Conservation (phyloP, 352 stramenopile species). For the Peronospora belbahrii region DNA sequence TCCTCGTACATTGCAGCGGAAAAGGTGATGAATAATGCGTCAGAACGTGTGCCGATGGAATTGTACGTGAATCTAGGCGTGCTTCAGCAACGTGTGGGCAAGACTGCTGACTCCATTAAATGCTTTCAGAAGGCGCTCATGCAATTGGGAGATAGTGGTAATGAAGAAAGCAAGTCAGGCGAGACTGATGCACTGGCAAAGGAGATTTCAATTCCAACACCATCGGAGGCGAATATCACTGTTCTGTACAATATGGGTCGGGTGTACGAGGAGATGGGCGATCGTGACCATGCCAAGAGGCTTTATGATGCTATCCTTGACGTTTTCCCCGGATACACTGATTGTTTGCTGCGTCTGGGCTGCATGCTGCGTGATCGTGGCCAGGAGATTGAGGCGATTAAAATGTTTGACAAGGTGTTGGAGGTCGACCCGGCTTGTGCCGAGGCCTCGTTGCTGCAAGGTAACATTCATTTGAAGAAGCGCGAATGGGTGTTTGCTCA, state of each 20-base stretch:
- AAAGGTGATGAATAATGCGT: slow-evolving; percentile 82
- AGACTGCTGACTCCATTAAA: slow-evolving; percentile 85
- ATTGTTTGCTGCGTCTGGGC: slow-evolving; percentile 90
- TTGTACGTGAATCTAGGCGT: slow-evolving; percentile 80
- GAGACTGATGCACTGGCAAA: slow-evolving; percentile 34
- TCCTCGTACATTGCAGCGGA: slow-evolving; percentile 86
- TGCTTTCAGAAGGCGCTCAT: slow-evolving; percentile 85
- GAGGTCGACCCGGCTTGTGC: slow-evolving; percentile 86
- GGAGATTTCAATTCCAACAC: slow-evolving; percentile 33
- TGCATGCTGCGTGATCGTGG: slow-evolving; percentile 92
- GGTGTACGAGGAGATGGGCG: slow-evolving; percentile 89
- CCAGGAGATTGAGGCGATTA: slow-evolving; percentile 80
- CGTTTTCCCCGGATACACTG: slow-evolving; percentile 91
- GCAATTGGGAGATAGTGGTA: slow-evolving; percentile 36
- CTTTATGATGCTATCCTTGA: slow-evolving; percentile 92
- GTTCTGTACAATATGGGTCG: slow-evolving; percentile 95
- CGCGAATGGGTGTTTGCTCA: slow-evolving; percentile 92
- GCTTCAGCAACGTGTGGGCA: slow-evolving; percentile 77
- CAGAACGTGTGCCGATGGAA: slow-evolving; percentile 73
- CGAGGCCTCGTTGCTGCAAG: slow-evolving; percentile 91
- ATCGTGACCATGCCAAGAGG: slow-evolving; percentile 84
- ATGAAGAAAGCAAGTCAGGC: slow-evolving; percentile 31
- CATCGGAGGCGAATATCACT: slow-evolving; percentile 81
- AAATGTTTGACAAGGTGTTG: slow-evolving; percentile 91
- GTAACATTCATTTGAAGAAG: slow-evolving; percentile 93